Evolutionary conservation across 1,139 yeast species (phyloP).

Genomic region (Nakaseomyces nivariensis): DNA sequence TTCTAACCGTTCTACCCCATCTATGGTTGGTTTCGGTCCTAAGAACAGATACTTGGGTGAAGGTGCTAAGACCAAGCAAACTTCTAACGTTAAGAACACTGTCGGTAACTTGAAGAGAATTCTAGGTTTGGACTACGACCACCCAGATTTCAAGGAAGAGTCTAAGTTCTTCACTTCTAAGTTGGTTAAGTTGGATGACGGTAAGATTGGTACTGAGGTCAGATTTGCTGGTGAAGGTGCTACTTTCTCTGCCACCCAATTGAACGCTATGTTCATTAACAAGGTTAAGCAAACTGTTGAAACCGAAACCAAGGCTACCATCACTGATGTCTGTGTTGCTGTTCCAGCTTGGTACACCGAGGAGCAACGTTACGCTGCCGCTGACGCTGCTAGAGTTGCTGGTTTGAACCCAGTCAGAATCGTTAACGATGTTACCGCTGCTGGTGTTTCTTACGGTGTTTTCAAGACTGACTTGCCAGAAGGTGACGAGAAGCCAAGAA

Average conservation of each 20-base stretch:
- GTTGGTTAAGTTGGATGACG: constrained; percentile 59
- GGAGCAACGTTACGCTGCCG: constrained; percentile 90
- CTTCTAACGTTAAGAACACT: constrained; percentile 91
- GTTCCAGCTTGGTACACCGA: constrained; percentile 98
- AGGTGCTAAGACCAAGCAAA: constrained; percentile 90
- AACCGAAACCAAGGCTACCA: constrained; percentile 71
- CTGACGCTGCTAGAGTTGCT: constrained; percentile 92
- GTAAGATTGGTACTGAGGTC: constrained; percentile 76
- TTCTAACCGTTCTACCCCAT: constrained; percentile 92
- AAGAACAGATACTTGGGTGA: constrained; percentile 92
- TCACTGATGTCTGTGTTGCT: constrained; percentile 83
- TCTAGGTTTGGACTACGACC: constrained; percentile 42
- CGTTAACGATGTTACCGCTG: constrained; percentile 95
- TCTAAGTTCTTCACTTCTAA: constrained; percentile 61
- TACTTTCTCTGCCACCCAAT: constrained; percentile 78
- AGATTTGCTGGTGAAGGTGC: constrained; percentile 71
- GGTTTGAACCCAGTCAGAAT: constrained; percentile 97
- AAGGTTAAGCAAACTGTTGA: constrained; percentile 75
- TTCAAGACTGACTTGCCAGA: constrained; percentile 92
- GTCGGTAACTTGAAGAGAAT: constrained; percentile 90
- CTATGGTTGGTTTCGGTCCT: constrained; percentile 85
- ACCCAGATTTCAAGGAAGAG: constrained; percentile 74
- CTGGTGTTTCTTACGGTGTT: constrained; percentile 98
- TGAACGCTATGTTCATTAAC: constrained; percentile 89
- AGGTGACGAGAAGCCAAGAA: constrained; percentile 64